phyloP scores from a whole-genome alignment of 257 asterid genomes.

The Marsdenia floribunda region DNA sequence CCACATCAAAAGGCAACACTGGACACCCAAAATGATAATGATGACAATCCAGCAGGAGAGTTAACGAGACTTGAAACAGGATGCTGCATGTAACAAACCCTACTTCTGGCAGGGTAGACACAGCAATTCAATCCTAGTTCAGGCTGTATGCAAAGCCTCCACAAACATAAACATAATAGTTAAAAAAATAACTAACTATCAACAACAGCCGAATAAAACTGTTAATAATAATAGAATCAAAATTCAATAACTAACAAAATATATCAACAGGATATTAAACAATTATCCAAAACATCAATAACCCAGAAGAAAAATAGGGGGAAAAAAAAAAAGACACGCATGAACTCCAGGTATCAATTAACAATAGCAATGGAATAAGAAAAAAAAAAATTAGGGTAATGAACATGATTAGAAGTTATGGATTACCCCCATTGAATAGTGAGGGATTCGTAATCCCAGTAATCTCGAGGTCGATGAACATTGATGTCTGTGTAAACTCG shows the following conservation, averaged over 20 bases:
- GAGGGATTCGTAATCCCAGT: conserved; percentile 79
- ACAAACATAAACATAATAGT: neutral
- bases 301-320: neutral
- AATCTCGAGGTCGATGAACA: conserved; percentile 74
- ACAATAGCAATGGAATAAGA: neutral
- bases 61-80: neutral
- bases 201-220: neutral
- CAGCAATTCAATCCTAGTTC: neutral
- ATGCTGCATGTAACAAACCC: neutral
- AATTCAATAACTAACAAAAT: neutral
- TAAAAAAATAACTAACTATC: neutral
- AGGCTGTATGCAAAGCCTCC: neutral
- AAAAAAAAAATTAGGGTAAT: neutral
- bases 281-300: neutral
- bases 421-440: conserved; percentile 74
- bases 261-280: neutral
- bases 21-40: neutral
- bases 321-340: too few relatives aligned
- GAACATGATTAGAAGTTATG: neutral
- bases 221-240: neutral
- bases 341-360: neutral
- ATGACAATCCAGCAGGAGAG: neutral
- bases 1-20: neutral
- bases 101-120: neutral
- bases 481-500: conserved; percentile 75